Conservation (phyloP, 2,329 filamentous ascomycete species). For the Westerdykella ornata region DNA sequence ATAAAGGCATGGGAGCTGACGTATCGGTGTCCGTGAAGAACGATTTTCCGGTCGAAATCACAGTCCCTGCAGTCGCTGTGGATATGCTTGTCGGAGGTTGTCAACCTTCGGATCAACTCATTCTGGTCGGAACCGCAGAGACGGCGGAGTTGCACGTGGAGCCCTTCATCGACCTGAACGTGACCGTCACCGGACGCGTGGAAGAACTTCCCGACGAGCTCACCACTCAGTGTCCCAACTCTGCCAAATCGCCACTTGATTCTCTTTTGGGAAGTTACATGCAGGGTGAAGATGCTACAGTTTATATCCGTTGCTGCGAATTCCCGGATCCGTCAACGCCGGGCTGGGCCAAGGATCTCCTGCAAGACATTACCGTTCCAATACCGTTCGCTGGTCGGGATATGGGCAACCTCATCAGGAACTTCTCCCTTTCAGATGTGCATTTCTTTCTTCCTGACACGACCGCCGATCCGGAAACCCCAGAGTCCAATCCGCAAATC, state of each 20-base stretch:
- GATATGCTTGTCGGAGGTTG: constrained; percentile 82
- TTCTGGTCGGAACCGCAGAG: constrained; percentile 69
- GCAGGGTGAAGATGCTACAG: constrained; percentile 66
- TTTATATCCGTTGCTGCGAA: constrained; percentile 76
- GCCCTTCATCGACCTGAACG: constrained; percentile 60
- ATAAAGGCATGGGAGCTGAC: constrained; percentile 68
- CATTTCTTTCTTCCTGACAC: constrained; percentile 80
- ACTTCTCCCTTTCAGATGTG: constrained; percentile 79
- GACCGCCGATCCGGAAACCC: constrained; percentile 66
- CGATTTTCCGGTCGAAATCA: constrained; percentile 68
- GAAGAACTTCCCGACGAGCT: constrained; percentile 66
- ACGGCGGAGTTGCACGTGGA: constrained; percentile 62
- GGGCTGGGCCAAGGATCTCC: constrained; percentile 71
- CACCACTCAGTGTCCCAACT: constrained; percentile 66
- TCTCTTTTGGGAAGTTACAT: constrained; percentile 74
- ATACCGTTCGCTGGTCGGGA: constrained; percentile 75
- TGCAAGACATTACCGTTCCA: constrained; percentile 75
- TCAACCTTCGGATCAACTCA: constrained; percentile 60
- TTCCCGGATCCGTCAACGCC: constrained; percentile 62
- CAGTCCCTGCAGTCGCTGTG: constrained; percentile 74
- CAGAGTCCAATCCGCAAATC: constrained; percentile 67
- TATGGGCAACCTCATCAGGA: constrained; percentile 76
- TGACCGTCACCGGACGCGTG: constrained; percentile 66
- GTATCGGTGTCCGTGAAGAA: constrained; percentile 67
- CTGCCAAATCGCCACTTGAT: constrained; percentile 76